Conservation (phyloP, 2,329 filamentous ascomycete species). For the Cercospora berteroae region DNA sequence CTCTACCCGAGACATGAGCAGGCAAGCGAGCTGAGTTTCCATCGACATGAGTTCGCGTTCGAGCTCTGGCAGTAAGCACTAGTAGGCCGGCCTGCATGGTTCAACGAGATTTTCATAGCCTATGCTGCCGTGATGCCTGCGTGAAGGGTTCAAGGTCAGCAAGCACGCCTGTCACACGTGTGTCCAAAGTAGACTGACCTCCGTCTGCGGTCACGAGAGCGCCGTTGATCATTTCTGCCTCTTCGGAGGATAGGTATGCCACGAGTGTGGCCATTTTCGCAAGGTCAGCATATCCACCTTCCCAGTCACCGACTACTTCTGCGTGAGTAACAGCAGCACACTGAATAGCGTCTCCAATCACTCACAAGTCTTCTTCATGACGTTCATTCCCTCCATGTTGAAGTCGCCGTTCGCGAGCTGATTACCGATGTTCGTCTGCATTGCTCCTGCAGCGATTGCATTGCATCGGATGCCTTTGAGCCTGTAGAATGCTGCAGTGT, state of each 20-base stretch:
- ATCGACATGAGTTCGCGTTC: not conserved
- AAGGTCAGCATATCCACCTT: slow-evolving; percentile 26
- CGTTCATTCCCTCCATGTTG: slow-evolving; percentile 34
- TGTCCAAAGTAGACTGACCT: slow-evolving; percentile 18
- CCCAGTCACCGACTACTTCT: slow-evolving; percentile 25
- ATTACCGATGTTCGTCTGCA: slow-evolving; percentile 56
- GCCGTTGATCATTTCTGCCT: slow-evolving; percentile 34
- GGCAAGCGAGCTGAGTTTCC: not conserved
- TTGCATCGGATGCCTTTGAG: slow-evolving; percentile 50
- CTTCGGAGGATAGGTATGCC: slow-evolving; percentile 37
- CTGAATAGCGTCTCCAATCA: not conserved
- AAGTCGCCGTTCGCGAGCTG: slow-evolving; percentile 38
- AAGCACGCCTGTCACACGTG: not conserved
- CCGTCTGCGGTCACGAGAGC: slow-evolving; percentile 23
- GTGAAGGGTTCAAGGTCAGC: not conserved
- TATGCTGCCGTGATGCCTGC: slow-evolving; percentile 6
- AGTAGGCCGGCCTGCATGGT: not conserved
- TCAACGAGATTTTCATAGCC: not conserved
- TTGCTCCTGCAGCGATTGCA: slow-evolving; percentile 47
- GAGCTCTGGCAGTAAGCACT: not conserved
- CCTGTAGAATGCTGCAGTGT: slow-evolving; percentile 57
- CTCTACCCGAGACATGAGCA: not conserved
- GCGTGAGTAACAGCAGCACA: not conserved
- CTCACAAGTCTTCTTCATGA: slow-evolving; percentile 31
- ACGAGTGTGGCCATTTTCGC: slow-evolving; percentile 38